Conservation (phyloP, 1,284 basidiomycete genomes). For the Waitea zeae region DNA sequence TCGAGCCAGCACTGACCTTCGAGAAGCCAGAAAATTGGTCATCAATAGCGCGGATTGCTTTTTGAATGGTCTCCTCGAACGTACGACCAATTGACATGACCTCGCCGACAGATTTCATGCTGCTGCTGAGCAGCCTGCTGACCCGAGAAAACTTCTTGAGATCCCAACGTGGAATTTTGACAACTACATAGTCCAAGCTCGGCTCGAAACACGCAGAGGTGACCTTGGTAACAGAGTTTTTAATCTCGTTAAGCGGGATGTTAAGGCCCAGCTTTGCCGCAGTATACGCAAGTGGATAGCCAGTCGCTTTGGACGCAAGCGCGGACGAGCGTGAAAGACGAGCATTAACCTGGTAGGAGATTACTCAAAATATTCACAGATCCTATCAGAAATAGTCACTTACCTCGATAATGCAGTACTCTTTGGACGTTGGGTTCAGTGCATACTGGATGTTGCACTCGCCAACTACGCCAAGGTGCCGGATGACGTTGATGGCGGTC, state of each 20-base stretch:
- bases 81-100: constrained; percentile 98
- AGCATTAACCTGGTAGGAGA: constrained; percentile 68
- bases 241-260: constrained; percentile 95
- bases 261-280: constrained; percentile 95
- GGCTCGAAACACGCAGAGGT: constrained; percentile 98
- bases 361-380: not conserved
- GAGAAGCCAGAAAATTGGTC: constrained; percentile 89
- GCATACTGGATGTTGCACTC: constrained; percentile 99
- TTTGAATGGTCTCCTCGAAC: constrained; percentile 97
- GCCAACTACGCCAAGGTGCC: constrained; percentile 92
- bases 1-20: constrained; percentile 30
- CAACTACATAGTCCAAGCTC: constrained; percentile 91
- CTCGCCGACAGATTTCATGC: constrained; percentile 99
- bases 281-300: constrained; percentile 96
- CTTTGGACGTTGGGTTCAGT: constrained; percentile 84
- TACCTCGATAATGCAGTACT: constrained; percentile 98
- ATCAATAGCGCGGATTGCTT: constrained; percentile 93
- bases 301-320: constrained; percentile 95
- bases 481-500: constrained; percentile 94
- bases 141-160: constrained; percentile 94
- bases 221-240: constrained; percentile 92
- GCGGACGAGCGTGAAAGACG: constrained; percentile 96
- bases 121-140: constrained; percentile 73
- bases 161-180: constrained; percentile 99
- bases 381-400: constrained; percentile 7